phyloP scores from a whole-genome alignment of 1,284 basidiomycete species.

The Kalmanozyma brasiliensis region DNA sequence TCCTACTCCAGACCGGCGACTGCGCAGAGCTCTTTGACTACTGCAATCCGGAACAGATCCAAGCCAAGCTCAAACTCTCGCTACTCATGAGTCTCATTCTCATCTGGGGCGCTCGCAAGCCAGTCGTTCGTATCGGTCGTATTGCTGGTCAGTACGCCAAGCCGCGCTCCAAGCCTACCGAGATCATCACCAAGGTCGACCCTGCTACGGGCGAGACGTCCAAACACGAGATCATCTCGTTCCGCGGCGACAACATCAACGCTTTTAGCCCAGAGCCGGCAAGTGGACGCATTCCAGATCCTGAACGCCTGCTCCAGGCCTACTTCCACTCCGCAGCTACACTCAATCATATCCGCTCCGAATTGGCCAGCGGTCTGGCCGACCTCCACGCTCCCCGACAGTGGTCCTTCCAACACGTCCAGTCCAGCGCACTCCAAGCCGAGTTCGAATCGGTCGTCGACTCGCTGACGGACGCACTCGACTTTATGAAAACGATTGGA shows the following conservation, averaged over 20 bases:
- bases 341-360: constrained; percentile 87
- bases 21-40: constrained; percentile 78
- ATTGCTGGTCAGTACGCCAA: constrained; percentile 84
- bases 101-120: constrained; percentile 84
- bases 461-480: constrained; percentile 86
- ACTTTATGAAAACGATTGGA: constrained; percentile 91
- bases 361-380: constrained; percentile 90
- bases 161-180: constrained; percentile 86
- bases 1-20: constrained; percentile 94
- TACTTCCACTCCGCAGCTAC: constrained; percentile 97
- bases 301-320: constrained; percentile 83
- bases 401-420: constrained; percentile 92
- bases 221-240: constrained; percentile 73
- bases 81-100: constrained; percentile 94
- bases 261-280: constrained; percentile 73
- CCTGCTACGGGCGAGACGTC: constrained; percentile 47
- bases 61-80: constrained; percentile 91
- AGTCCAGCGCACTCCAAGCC: constrained; percentile 78
- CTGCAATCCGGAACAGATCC: constrained; percentile 85
- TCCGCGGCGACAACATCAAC: constrained; percentile 96
- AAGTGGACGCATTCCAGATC: constrained; percentile 83
- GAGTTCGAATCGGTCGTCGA: constrained; percentile 88
- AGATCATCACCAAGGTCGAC: constrained; percentile 71
- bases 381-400: constrained; percentile 84
- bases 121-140: constrained; percentile 61